Evolutionary conservation across 805 yeast genomes (phyloP).

Genomic region (Clavispora asparagi): DNA sequence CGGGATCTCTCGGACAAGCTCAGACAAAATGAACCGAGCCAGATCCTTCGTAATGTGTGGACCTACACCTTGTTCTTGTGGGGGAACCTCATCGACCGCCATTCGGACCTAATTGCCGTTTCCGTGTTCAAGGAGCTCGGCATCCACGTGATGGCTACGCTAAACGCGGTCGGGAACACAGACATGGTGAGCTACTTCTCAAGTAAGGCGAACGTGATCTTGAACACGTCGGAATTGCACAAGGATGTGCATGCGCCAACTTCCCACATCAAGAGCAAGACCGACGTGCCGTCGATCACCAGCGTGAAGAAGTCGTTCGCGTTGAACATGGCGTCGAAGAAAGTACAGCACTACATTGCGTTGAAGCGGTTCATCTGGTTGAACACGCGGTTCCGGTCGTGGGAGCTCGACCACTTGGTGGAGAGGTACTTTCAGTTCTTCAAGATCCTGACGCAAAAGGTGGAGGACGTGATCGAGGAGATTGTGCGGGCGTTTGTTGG

Average conservation of each 20-base stretch:
- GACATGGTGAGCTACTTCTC: conserved; percentile 4
- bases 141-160: background rate
- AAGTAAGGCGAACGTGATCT: conserved; percentile 2
- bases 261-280: background rate
- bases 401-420: conserved; percentile 15
- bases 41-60: conserved; percentile 5
- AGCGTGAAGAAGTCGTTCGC: background rate
- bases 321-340: conserved; percentile 6
- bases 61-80: conserved; percentile 8
- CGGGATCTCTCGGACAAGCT: conserved; percentile 1
- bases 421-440: conserved; percentile 6
- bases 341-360: conserved; percentile 12
- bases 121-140: conserved; percentile 3
- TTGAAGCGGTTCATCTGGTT: conserved; percentile 28
- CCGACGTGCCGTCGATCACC: background rate
- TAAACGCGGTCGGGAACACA: background rate
- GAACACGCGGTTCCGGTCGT: conserved; percentile 17
- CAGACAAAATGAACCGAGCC: background rate
- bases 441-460: conserved; percentile 7
- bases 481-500: conserved; percentile 18
- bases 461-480: conserved; percentile 12
- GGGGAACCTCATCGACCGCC: conserved; percentile 9
- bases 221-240: conserved; percentile 3
- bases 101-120: background rate
- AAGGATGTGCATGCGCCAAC: background rate